These are phyloP conservation scores for Staphylotrichum longicolle DNA, from an alignment of 495 filamentous ascomycete species.

Conservation along the genomic window DNA sequence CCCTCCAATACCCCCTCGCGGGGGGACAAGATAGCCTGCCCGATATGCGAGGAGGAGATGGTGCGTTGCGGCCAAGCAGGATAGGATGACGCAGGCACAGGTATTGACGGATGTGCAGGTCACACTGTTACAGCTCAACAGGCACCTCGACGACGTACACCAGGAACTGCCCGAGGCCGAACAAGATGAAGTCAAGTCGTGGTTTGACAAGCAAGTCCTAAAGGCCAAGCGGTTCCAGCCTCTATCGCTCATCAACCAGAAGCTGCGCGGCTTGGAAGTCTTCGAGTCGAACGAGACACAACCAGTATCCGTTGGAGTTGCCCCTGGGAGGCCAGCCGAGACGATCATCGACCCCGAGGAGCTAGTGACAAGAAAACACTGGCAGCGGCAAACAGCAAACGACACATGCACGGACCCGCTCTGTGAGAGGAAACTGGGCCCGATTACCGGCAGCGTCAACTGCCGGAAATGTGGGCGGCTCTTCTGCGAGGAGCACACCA, in stretches of 20 bases:
- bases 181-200: conserved; percentile 96
- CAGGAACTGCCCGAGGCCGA: conserved; percentile 88
- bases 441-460: conserved; percentile 79
- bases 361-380: conserved; percentile 80
- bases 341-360: conserved; percentile 78
- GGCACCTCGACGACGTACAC: conserved; percentile 92
- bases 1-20: conserved; percentile 41
- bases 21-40: conserved; percentile 69
- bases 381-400: conserved; percentile 71
- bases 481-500: conserved; percentile 97
- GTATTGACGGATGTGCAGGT: conserved; percentile 51
- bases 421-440: conserved; percentile 75
- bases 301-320: conserved; percentile 26
- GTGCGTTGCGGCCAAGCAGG: conserved; percentile 33
- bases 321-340: conserved; percentile 33
- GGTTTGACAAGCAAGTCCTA: conserved; percentile 94
- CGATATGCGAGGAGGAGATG: conserved; percentile 98
- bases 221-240: conserved; percentile 97
- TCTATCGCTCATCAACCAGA: conserved; percentile 80
- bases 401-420: conserved; percentile 84
- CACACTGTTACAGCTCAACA: conserved; percentile 88
- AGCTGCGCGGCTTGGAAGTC: conserved; percentile 92
- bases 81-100: too few species aligned
- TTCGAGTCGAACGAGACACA: conserved; percentile 87
- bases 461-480: conserved; percentile 88